Evolutionary conservation across 2,329 filamentous ascomycete species (phyloP), one percentile per base, ranked within the genome.

Genomic region (Thelonectria blattea): DNA sequence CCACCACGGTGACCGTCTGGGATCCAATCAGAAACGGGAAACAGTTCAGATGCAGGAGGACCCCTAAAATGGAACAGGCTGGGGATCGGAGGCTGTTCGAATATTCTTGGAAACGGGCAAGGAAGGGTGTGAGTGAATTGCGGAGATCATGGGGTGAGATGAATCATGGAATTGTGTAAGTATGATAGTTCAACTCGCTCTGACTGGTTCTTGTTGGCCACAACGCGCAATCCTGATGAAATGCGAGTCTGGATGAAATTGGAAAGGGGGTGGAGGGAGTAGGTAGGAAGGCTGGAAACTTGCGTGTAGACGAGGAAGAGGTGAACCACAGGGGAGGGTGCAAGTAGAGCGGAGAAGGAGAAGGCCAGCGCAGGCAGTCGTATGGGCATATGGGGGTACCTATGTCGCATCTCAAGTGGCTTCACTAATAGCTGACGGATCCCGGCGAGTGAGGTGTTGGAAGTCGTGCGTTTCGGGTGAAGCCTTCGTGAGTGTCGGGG

Each of bases 61-160:
- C 67, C 67, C 67, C 58, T 66, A 66, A 66, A 69, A 63, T 32
- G 51, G 60, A 53, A 57, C 34, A 46, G 47, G 34, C 49, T 30
- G 57, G 63, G 59, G 58, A 58, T 58, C 60, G 61, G 18, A 17
- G 17, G 27, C 27, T 30, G 27, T 30, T 30, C 27, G 27, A 68
- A 68, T 63, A n/a, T n/a, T n/a, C n/a, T n/a, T n/a, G 65, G 59
- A 53, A 58, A 67, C 67, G 67, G 65, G 59, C 67, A 48, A n/a
- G 52, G 43, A 32, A 49, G 47, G n/a, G 60, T 52, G 56, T 54
- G 64, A 51, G 67, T 69, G 67, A 65, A 67, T 56, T 67, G 59
- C 63, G 66, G 67, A 56, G 56, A 62, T 61, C 58, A 56, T 37
- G 41, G 52, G 47, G 18, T n/a, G 45, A 45, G 46, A 60, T 60